Conservation (phyloP, 495 filamentous ascomycete species). For the Penicillium bialowiezense region DNA sequence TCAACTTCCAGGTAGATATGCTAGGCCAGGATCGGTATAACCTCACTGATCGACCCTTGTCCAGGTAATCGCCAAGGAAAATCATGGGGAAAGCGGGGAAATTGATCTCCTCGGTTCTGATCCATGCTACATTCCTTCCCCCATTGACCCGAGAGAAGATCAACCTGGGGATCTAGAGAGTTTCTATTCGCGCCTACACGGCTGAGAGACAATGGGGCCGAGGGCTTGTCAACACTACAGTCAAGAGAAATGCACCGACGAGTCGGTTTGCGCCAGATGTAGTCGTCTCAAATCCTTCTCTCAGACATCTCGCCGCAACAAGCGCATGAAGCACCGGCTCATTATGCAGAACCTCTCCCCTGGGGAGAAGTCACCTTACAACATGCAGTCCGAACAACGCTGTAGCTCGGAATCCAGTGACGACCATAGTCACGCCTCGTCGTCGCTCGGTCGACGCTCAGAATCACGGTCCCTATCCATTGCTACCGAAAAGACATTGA, state of each 20-base stretch:
- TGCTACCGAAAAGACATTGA: conserved; percentile 1
- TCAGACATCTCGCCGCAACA: conserved; percentile 18
- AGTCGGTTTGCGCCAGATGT: conserved; percentile 25
- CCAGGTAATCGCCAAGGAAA: background rate
- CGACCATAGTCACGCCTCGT: conserved; percentile 4
- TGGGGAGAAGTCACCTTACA: conserved; percentile 21
- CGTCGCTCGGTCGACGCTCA: conserved; percentile 7
- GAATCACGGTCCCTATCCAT: conserved; percentile 4
- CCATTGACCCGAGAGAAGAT: background rate
- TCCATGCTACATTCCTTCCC: background rate
- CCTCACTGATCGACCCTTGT: background rate
- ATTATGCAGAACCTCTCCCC: conserved; percentile 15
- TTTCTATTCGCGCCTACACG: background rate
- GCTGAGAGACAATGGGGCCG: conserved; percentile 17
- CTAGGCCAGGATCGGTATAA: no score
- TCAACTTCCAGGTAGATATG: no score
- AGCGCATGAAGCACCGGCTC: conserved; percentile 20
- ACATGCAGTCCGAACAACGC: conserved; percentile 10
- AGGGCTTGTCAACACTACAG: conserved; percentile 27
- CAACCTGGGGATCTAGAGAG: background rate
- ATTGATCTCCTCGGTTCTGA: conserved; percentile 1
- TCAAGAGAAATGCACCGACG: conserved; percentile 24
- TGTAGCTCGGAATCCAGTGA: conserved; percentile 3
- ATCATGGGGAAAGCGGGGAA: conserved; percentile 20
- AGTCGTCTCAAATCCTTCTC: conserved; percentile 23